Percentiles rank a stretch among this genome's conserved stretches.
These are phyloP conservation scores for Penstemon barbatus DNA, from an alignment of 257 asterid genomes.

Conservation along the genomic window DNA sequence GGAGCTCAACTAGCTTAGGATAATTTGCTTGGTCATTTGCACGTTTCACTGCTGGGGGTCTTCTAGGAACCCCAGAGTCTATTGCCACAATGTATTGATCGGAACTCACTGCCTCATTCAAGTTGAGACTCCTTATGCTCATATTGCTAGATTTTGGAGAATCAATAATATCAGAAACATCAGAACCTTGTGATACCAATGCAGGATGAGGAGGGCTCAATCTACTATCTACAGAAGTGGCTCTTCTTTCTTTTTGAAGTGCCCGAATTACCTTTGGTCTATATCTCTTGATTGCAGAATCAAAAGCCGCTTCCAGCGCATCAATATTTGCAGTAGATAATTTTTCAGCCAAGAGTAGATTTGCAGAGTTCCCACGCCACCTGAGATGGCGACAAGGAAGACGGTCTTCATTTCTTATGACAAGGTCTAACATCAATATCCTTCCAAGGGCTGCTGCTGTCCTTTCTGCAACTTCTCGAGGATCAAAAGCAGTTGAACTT, in stretches of 20 bases:
- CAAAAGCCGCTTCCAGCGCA: constrained; percentile 76
- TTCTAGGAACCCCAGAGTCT: constrained; percentile 97
- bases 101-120: constrained; percentile 42
- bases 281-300: constrained; percentile 82
- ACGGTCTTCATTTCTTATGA: constrained; percentile 94
- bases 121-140: constrained; percentile 54
- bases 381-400: constrained; percentile 96
- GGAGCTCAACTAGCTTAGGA: constrained; percentile 94
- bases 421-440: constrained; percentile 91
- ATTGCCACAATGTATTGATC: constrained; percentile 80
- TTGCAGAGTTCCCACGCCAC: constrained; percentile 97
- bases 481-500: constrained; percentile 76
- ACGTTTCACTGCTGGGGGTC: constrained; percentile 99
- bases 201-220: constrained; percentile 54
- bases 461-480: constrained; percentile 81
- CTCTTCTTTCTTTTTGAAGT: constrained; percentile 90
- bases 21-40: constrained; percentile 83
- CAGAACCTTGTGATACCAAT: constrained; percentile 69
- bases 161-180: constrained; percentile 68
- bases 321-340: constrained; percentile 54
- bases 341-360: constrained; percentile 80
- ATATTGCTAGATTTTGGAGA: constrained; percentile 71
- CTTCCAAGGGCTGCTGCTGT: constrained; percentile 90
- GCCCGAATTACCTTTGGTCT: constrained; percentile 86
- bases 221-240: constrained; percentile 77